These are phyloP conservation scores for Alternaria ventricosa DNA, from an alignment of 2,329 filamentous ascomycete genomes.

Conservation along the genomic window DNA sequence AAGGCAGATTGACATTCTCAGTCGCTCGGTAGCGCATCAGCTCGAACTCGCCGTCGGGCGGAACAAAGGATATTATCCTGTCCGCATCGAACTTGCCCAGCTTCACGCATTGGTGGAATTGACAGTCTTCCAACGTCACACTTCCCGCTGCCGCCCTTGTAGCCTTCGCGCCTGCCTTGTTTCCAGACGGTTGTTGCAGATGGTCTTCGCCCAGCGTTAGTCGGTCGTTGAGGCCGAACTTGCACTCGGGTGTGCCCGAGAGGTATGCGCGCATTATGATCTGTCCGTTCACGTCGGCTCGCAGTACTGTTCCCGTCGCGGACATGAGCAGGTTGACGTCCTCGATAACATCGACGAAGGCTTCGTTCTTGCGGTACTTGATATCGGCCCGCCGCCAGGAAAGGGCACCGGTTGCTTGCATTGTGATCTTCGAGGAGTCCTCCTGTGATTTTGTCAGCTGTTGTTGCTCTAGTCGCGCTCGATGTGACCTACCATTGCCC, in stretches of 20 bases:
- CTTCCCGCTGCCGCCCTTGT: conserved; percentile 95
- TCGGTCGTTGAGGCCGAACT: conserved; percentile 96
- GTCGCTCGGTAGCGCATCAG: conserved; percentile 98
- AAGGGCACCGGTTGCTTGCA: conserved; percentile 96
- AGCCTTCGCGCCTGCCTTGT: conserved; percentile 81
- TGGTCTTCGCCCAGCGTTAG: conserved; percentile 77
- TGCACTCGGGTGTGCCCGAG: conserved; percentile 95
- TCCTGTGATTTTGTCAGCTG: conserved; percentile 56
- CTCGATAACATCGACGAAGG: conserved; percentile 98
- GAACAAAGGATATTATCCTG: conserved; percentile 95
- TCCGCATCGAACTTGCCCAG: conserved; percentile 96
- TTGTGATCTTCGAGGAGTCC: conserved; percentile 97
- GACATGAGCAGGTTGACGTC: conserved; percentile 99
- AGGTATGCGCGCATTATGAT: conserved; percentile 99
- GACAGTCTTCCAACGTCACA: conserved; percentile 95
- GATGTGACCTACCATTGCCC: conserved; percentile 60
- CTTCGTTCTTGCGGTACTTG: conserved; percentile 99
- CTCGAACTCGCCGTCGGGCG: conserved; percentile 97
- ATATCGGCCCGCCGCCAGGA: conserved; percentile 98
- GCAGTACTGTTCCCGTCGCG: conserved; percentile 91
- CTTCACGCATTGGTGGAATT: conserved; percentile 99
- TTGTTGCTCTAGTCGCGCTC: not conserved
- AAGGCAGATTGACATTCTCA: conserved; percentile 97
- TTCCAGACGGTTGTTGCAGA: conserved; percentile 71
- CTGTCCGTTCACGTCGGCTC: conserved; percentile 94